Conservation (phyloP, 164 flowering plant species). For the Akebia trifoliata region DNA sequence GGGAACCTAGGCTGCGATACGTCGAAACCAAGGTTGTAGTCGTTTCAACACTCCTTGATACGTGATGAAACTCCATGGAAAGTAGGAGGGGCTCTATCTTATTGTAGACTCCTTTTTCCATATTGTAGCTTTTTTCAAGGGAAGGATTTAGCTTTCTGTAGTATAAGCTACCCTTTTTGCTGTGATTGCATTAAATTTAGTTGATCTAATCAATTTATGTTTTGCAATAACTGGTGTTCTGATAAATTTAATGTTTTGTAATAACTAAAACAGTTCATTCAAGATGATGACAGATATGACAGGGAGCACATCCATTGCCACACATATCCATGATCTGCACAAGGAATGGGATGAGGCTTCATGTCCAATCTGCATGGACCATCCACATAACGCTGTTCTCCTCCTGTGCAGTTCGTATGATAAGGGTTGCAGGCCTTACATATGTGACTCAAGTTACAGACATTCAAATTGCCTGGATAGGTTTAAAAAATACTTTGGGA, state of each 20-base stretch:
- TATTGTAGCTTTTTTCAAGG: too few relatives aligned
- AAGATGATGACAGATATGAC: conserved; percentile 65
- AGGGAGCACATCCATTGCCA: conserved; percentile 48
- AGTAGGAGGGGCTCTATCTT: too few relatives aligned
- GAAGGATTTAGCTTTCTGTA: too few relatives aligned
- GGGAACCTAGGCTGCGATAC: too few relatives aligned
- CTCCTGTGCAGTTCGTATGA: conserved; percentile 57
- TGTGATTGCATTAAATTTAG: background rate
- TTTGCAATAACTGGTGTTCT: conserved; percentile 12
- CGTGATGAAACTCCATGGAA: too few relatives aligned
- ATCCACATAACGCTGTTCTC: conserved; percentile 82
- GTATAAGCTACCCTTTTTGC: too few relatives aligned
- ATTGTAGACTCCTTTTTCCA: too few relatives aligned
- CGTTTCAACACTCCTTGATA: too few relatives aligned
- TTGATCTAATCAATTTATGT: conserved; percentile 6
- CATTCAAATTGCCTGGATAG: conserved; percentile 76
- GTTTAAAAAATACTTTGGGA: conserved; percentile 39
- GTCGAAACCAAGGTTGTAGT: too few relatives aligned
- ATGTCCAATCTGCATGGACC: conserved; percentile 80
- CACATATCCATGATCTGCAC: conserved; percentile 40
- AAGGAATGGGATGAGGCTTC: conserved; percentile 74
- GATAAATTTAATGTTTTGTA: conserved; percentile 27
- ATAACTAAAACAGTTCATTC: conserved; percentile 39
- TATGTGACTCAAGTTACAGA: conserved; percentile 71
- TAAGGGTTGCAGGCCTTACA: conserved; percentile 61